Percentiles rank a stretch among this genome's conserved stretches.
Evolutionary conservation across 1,139 yeast genomes (phyloP).

Genomic region (Lodderomyces theae): DNA sequence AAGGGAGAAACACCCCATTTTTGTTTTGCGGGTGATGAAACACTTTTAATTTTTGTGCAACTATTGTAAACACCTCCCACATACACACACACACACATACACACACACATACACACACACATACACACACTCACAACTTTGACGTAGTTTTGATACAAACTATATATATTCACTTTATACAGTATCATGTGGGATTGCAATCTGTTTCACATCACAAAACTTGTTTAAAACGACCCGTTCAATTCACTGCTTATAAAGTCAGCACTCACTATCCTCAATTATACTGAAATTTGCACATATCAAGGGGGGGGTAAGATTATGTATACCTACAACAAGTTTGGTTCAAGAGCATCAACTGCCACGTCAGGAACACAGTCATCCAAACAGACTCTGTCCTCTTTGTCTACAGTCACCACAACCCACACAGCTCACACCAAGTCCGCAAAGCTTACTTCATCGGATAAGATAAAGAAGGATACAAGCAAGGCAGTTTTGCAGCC

Average conservation of each 20-base stretch:
- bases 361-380: conserved; percentile 5
- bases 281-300: background rate
- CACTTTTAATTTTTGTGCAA: background rate
- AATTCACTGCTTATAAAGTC: background rate
- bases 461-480: conserved; percentile 15
- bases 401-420: conserved; percentile 1
- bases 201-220: background rate
- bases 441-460: conserved; percentile 4
- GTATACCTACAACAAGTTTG: conserved; percentile 19
- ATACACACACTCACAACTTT: too few species aligned
- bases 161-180: too few species aligned
- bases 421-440: too few species aligned
- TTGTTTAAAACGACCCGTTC: background rate
- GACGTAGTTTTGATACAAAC: background rate
- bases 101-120: too few species aligned
- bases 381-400: conserved; percentile 5
- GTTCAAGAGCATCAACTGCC: conserved; percentile 15
- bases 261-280: background rate
- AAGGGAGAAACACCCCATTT: background rate
- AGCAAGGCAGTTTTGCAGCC: background rate
- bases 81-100: too few species aligned
- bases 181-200: too few species aligned
- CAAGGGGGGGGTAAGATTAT: conserved; percentile 1
- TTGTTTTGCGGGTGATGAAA: too few species aligned
- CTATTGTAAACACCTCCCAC: too few species aligned